Conservation (phyloP, 495 filamentous ascomycete genomes). For the Haplographium delicatum region DNA sequence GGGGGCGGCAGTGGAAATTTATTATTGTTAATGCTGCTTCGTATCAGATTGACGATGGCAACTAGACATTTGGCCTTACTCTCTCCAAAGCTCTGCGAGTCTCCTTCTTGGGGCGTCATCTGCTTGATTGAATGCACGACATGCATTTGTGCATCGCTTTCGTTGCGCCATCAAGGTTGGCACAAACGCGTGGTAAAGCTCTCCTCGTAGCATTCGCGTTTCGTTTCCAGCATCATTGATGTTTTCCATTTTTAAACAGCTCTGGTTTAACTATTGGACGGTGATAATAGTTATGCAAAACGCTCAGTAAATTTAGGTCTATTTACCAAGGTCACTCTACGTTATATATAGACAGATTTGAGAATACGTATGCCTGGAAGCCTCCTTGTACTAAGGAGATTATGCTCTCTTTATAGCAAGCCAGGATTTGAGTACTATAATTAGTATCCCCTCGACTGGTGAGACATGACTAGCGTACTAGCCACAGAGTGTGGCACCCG, state of each 20-base stretch:
- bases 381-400: too few relatives aligned
- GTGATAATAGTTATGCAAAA: too few relatives aligned
- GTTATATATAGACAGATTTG: too few relatives aligned
- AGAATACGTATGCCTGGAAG: too few relatives aligned
- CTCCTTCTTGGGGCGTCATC: slow-evolving; percentile 52
- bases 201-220: slow-evolving; percentile 43
- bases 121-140: slow-evolving; percentile 55
- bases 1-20: slow-evolving; percentile 54
- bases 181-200: slow-evolving; percentile 46
- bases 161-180: slow-evolving; percentile 49
- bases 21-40: slow-evolving; percentile 51
- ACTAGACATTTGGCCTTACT: slow-evolving; percentile 45
- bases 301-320: too few relatives aligned
- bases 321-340: too few relatives aligned
- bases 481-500: too few relatives aligned
- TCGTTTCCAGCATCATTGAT: slow-evolving; percentile 34
- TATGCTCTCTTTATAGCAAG: too few relatives aligned
- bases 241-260: slow-evolving; percentile 9
- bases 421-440: too few relatives aligned
- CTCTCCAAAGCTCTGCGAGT: slow-evolving; percentile 63
- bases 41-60: slow-evolving; percentile 2
- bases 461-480: too few relatives aligned
- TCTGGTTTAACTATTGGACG: too few relatives aligned
- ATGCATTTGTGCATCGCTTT: slow-evolving; percentile 52
- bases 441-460: too few relatives aligned